These are phyloP conservation scores for Claviceps humidiphila DNA, from an alignment of 2,329 filamentous ascomycete genomes.

Conservation along the genomic window DNA sequence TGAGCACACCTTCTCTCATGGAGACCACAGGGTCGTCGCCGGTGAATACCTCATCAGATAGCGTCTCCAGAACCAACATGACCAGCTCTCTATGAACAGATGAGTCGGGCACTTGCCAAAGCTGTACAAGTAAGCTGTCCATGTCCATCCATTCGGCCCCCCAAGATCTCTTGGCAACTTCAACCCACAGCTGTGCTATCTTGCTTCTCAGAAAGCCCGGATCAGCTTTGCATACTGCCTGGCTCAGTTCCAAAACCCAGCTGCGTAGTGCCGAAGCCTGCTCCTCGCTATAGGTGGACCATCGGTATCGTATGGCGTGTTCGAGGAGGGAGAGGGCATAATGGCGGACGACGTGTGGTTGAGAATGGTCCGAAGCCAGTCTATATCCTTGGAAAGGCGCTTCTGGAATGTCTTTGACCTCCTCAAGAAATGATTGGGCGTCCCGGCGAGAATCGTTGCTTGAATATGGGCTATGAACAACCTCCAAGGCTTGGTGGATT, in stretches of 20 bases:
- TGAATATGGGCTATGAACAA: constrained; percentile 74
- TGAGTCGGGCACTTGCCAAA: constrained; percentile 63
- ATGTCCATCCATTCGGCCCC: constrained; percentile 88
- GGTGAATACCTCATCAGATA: constrained; percentile 90
- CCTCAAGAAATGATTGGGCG: constrained; percentile 75
- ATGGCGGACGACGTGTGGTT: constrained; percentile 75
- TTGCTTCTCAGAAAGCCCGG: constrained; percentile 83
- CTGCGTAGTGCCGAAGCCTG: constrained; percentile 56
- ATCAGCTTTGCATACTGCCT: constrained; percentile 56
- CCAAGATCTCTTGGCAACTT: constrained; percentile 88
- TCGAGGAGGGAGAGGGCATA: constrained; percentile 89
- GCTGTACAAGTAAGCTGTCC: constrained; percentile 67
- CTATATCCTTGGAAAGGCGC: constrained; percentile 77
- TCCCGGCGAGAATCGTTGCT: constrained; percentile 69
- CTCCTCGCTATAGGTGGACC: constrained; percentile 56
- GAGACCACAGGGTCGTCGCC: constrained; percentile 79
- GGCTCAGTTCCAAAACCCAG: constrained; percentile 70
- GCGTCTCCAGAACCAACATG: constrained; percentile 72
- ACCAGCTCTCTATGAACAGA: constrained; percentile 69
- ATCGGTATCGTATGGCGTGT: constrained; percentile 75
- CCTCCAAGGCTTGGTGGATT: constrained; percentile 74
- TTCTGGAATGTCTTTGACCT: constrained; percentile 64
- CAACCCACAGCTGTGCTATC: constrained; percentile 85
- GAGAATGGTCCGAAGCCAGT: constrained; percentile 61
- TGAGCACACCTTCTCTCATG: constrained; percentile 69